Evolutionary conservation across 2,329 filamentous ascomycete species (phyloP).

Genomic region (Colletotrichum tropicicola): DNA sequence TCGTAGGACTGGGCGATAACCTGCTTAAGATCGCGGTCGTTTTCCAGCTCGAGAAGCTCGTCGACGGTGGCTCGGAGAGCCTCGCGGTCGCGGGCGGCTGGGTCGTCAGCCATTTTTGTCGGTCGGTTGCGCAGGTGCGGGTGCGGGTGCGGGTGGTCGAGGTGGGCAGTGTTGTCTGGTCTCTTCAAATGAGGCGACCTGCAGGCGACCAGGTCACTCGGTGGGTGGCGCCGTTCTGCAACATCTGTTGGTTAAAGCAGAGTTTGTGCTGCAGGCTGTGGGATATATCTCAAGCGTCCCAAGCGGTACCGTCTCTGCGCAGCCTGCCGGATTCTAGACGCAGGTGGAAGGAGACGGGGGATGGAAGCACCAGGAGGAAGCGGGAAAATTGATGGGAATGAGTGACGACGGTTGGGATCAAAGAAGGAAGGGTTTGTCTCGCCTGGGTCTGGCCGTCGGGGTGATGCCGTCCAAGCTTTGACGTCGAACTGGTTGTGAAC

Average conservation of each 20-base stretch:
- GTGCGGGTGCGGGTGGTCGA: not conserved
- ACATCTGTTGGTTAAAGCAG: slow-evolving; percentile 15
- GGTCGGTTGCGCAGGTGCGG: not conserved
- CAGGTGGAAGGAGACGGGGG: not conserved
- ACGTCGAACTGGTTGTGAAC: not conserved
- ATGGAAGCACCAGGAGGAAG: not conserved
- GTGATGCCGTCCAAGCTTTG: not conserved
- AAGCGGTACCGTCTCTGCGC: not conserved
- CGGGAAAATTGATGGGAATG: not conserved
- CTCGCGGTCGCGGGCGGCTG: slow-evolving; percentile 1
- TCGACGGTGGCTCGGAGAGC: slow-evolving; percentile 3
- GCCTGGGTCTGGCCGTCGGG: no score
- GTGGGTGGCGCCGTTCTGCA: slow-evolving; percentile 22
- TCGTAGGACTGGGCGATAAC: slow-evolving; percentile 17
- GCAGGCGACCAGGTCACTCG: slow-evolving; percentile 6
- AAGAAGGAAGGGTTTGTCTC: no score
- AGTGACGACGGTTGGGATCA: not conserved
- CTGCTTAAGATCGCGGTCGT: slow-evolving; percentile 2
- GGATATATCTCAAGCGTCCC: not conserved
- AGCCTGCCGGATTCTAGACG: not conserved
- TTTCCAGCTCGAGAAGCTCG: slow-evolving; percentile 22
- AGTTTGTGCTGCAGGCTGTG: slow-evolving; percentile 21
- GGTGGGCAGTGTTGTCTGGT: not conserved
- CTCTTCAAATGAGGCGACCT: slow-evolving; percentile 24
- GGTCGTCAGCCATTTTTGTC: slow-evolving; percentile 13